A percentile compares a stretch with the other conserved stretches of the same genome.
These are phyloP conservation scores for Aulographum hederae DNA, from an alignment of 2,329 filamentous ascomycete species.

Conservation along the genomic window DNA sequence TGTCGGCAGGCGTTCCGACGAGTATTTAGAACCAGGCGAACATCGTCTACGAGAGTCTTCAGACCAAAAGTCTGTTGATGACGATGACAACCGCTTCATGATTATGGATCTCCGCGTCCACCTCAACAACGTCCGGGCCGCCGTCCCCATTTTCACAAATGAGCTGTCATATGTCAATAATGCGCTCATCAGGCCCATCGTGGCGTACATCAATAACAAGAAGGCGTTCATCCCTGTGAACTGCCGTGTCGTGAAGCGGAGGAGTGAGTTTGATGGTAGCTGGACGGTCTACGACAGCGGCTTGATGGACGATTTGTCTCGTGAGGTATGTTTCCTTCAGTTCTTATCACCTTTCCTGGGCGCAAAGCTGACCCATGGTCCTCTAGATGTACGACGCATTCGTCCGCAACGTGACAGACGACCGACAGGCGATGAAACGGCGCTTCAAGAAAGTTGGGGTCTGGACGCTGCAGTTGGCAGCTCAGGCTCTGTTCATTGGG, in stretches of 20 bases:
- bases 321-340: slow-evolving; percentile 40
- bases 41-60: neutral
- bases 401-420: slow-evolving; percentile 75
- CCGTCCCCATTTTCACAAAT: slow-evolving; percentile 79
- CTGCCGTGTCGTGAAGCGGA: slow-evolving; percentile 81
- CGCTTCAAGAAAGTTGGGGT: slow-evolving; percentile 90
- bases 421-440: slow-evolving; percentile 69
- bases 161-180: slow-evolving; percentile 94
- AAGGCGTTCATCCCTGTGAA: slow-evolving; percentile 90
- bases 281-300: slow-evolving; percentile 93
- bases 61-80: slow-evolving; percentile 7
- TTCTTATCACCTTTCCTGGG: neutral
- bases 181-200: slow-evolving; percentile 83
- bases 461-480: slow-evolving; percentile 83
- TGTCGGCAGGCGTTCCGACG: slow-evolving; percentile 2
- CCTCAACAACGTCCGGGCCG: slow-evolving; percentile 84
- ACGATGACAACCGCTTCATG: slow-evolving; percentile 57
- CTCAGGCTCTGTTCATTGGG: slow-evolving; percentile 87
- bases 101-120: slow-evolving; percentile 92
- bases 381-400: slow-evolving; percentile 74
- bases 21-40: neutral
- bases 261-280: slow-evolving; percentile 78
- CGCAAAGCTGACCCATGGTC: neutral
- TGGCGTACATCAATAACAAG: slow-evolving; percentile 94
- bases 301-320: slow-evolving; percentile 81